A percentile compares a stretch with the other conserved stretches of the same genome.
Evolutionary conservation across 1,284 basidiomycete species (phyloP).

Genomic region (Puccinia polysora): DNA sequence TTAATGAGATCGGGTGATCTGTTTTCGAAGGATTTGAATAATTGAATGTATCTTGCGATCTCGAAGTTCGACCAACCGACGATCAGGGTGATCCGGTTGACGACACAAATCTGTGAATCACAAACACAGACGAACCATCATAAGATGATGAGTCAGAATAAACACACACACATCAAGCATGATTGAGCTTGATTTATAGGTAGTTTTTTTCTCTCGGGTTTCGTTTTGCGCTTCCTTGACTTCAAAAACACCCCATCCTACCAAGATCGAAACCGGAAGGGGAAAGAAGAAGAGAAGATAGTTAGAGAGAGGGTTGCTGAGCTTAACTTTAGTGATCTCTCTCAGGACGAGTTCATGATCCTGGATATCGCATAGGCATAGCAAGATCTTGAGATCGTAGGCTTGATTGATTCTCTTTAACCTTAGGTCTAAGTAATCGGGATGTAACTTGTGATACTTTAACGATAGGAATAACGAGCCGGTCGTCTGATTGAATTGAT

Average conservation of each 20-base stretch:
- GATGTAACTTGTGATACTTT: conserved; percentile 91
- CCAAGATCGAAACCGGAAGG: not conserved
- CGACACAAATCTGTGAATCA: conserved; percentile 65
- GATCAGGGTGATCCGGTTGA: conserved; percentile 87
- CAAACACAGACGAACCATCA: conserved; percentile 8
- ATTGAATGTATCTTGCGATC: conserved; percentile 82
- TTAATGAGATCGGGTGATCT: conserved; percentile 90
- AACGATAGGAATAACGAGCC: conserved; percentile 90
- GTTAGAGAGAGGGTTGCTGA: not conserved
- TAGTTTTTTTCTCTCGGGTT: too few relatives aligned
- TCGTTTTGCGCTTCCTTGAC: too few relatives aligned
- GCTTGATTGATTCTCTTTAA: conserved; percentile 77
- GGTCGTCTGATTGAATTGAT: conserved; percentile 89
- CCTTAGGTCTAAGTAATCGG: conserved; percentile 88
- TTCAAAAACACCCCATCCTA: not conserved
- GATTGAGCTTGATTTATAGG: too few relatives aligned
- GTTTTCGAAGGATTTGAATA: conserved; percentile 88
- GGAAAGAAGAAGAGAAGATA: not conserved
- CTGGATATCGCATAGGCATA: conserved; percentile 85
- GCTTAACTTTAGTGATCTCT: conserved; percentile 77
- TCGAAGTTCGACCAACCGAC: conserved; percentile 86
- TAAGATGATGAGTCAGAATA: not conserved
- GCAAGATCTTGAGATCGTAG: conserved; percentile 78
- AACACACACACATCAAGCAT: too few relatives aligned
- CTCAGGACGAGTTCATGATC: conserved; percentile 85